Evolutionary conservation across 768 basidiomycete species (phyloP), one percentile per base, ranked within the genome.

Genomic region (Rhodotorula taiwanensis): DNA sequence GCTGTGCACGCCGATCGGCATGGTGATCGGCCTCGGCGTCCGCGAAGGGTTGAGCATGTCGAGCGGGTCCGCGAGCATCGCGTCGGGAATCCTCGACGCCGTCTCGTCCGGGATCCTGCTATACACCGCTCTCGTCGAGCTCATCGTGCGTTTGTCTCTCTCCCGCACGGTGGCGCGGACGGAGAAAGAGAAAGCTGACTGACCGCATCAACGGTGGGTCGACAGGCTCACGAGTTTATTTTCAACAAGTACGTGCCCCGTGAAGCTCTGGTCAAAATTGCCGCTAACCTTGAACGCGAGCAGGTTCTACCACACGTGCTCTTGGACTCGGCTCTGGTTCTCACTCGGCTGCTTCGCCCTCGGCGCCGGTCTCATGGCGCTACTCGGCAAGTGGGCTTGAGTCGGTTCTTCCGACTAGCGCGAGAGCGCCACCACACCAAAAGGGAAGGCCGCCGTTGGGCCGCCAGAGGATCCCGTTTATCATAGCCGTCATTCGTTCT

Each of bases 1-100:
- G 45, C 28, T 67, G 45, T 66, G 71, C 53, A 73, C 74, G 4
- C 72, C 72, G 0, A 34, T 75, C 31, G 75, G 75, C 0, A 65
- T 69, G 52, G 67, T 63, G 0, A 65, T 69, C 42, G 68, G 68
- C 4, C 60, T 69, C 5, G 72, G 72, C 20, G 67, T 70, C 10
- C 49, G 72, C 7, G 60, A 71, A 39, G 60, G 67, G 1, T 52
- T 72, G 45, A 41, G 39, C 36, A 71, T 71, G 66, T 34, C 45
- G 23, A 57, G 65, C 23, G 65, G 45, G 1, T 34, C 54, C 2
- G 69, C 72, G 0, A 41, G 55, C 16, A 55, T 72, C 57, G 58
- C 67, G 4, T 53, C 57, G 3, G 72, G 72, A 14, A 52, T 72
- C 0, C 66, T 73, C 21, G 72, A 73, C 51, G 62, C 70, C 20